Evolutionary conservation across 2,329 filamentous ascomycete genomes (phyloP), one percentile per base, ranked within the genome.

Genomic region (Lecanosticta acicola): DNA sequence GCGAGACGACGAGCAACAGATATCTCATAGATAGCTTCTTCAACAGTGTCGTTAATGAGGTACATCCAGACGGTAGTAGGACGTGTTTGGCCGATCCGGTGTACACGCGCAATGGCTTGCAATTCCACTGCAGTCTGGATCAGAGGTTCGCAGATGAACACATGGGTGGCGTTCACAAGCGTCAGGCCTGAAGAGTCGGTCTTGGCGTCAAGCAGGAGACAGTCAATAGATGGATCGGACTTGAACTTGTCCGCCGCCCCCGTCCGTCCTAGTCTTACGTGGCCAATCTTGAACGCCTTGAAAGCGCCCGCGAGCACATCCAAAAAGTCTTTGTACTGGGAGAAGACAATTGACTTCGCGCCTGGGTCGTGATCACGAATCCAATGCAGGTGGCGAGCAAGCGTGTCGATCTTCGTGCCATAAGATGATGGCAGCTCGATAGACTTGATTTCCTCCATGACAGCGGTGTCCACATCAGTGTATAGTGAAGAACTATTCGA

Each of bases 1-100:
- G 84, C 80, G 57, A 95, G 71, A 3, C 91, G 81, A 20, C 89
- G 77, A 49, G 77, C 75, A 1, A 94, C 87, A 0, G 87, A 93
- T 26, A 96, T 78, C 48, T 90, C 81, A 68, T 97, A 89, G 51
- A 97, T 94, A 1, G 85, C 85, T 68, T 94, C 85, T 62, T 98
- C 93, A 0, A 97, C 87, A 0, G 91, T 94, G 41, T 85, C 87
- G 13, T 84, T 81, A n/a, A 96, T 79, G 2, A 97, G 76, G 64
- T 97, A 97, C 66, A 96, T 84, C 85, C 90, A 97, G 1, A 97
- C 89, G 0, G 87, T 95, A 0, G 93, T 98, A 54, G 86, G 78
- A 41, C 86, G 81, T 53, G 83, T 76, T 67, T 97, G 93, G 0
- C 93, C 93, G 53, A 98, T 98, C 29, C 93, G 81, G 63, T 98